phyloP scores from a whole-genome alignment of 1,284 basidiomycete species.

The Cutaneotrichosporon sp. region DNA sequence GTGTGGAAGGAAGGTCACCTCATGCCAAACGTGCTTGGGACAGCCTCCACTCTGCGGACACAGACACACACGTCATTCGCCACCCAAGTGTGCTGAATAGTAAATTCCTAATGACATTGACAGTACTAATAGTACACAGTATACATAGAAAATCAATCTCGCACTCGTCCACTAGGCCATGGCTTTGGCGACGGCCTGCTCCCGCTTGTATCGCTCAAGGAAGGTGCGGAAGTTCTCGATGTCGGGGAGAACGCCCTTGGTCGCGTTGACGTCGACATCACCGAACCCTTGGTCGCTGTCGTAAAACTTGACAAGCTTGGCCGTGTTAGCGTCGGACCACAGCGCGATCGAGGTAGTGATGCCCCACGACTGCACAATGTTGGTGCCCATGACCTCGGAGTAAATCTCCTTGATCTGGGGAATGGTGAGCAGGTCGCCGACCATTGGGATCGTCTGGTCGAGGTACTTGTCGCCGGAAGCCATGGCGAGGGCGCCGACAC shows the following conservation, averaged over 20 bases:
- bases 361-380: slow-evolving; percentile 21
- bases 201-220: slow-evolving; percentile 33
- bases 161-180: not conserved
- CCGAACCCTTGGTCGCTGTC: slow-evolving; percentile 28
- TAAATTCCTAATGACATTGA: not conserved
- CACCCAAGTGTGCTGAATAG: not conserved
- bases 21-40: not conserved
- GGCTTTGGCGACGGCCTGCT: slow-evolving; percentile 11
- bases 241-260: slow-evolving; percentile 26
- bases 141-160: not conserved
- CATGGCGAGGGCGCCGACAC: slow-evolving; percentile 31
- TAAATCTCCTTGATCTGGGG: slow-evolving; percentile 29
- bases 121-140: not conserved
- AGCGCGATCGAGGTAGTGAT: slow-evolving; percentile 21
- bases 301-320: slow-evolving; percentile 29
- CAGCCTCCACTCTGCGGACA: not conserved
- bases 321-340: slow-evolving; percentile 14
- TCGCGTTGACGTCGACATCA: slow-evolving; percentile 10
- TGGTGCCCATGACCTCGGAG: slow-evolving; percentile 24
- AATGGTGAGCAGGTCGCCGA: slow-evolving; percentile 31
- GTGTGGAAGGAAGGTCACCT: not conserved
- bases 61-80: slow-evolving; percentile 14
- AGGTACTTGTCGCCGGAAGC: slow-evolving; percentile 16
- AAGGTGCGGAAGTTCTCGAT: slow-evolving; percentile 31
- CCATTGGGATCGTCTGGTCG: slow-evolving; percentile 23